A percentile compares a stretch with the other conserved stretches of the same genome.
phyloP scores from a whole-genome alignment of 805 yeast species.

The Wickerhamiella azymoides region DNA sequence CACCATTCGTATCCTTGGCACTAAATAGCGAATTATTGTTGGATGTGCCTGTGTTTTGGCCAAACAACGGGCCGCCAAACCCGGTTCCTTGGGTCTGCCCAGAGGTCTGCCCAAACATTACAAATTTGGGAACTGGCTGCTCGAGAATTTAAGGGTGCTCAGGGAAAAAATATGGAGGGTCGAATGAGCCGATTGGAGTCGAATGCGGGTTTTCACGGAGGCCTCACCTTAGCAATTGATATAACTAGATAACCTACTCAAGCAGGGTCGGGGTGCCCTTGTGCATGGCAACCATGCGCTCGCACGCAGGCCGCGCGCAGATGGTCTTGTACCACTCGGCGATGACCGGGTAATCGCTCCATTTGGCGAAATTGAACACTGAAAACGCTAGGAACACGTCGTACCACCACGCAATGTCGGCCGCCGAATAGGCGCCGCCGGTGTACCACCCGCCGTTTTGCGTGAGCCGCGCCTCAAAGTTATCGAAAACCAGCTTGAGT shows the following conservation, averaged over 20 bases:
- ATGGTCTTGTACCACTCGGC: not conserved
- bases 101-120: conserved; percentile 7
- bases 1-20: conserved; percentile 5
- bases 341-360: not conserved
- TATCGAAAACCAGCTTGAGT: not conserved
- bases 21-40: conserved; percentile 5
- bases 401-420: not conserved
- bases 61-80: conserved; percentile 18
- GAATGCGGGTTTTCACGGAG: no score
- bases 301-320: not conserved
- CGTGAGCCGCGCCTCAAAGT: not conserved
- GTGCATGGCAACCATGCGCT: not conserved
- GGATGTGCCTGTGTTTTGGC: conserved; percentile 7
- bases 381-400: not conserved
- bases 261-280: not conserved
- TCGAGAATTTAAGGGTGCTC: not conserved
- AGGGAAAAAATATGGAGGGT: no score
- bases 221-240: no score
- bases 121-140: not conserved
- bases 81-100: conserved; percentile 4
- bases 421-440: not conserved
- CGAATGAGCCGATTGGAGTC: no score
- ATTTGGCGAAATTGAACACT: not conserved
- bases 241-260: no score
- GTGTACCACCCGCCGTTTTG: not conserved